These are phyloP conservation scores for Wickerhamomyces sp. DNA, from an alignment of 1,139 yeast genomes.

Conservation along the genomic window DNA sequence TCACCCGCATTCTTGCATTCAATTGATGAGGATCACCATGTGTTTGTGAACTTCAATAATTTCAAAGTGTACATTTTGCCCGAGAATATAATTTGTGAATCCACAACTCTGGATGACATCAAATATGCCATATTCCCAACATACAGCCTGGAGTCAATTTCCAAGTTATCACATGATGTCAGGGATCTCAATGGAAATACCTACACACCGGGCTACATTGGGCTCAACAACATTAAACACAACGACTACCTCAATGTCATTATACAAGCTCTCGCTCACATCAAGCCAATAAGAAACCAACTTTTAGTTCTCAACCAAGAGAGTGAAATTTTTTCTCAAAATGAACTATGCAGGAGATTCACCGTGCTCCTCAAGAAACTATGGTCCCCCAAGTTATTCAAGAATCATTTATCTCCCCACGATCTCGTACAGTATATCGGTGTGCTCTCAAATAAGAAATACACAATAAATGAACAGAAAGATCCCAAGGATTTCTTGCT, in stretches of 20 bases:
- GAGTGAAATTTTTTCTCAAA: slow-evolving; percentile 8
- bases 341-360: slow-evolving; percentile 32
- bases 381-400: slow-evolving; percentile 60
- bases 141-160: slow-evolving; percentile 34
- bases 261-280: slow-evolving; percentile 52
- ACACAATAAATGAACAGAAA: slow-evolving; percentile 31
- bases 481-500: slow-evolving; percentile 54
- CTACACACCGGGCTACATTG: slow-evolving; percentile 62
- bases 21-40: slow-evolving; percentile 56
- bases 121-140: slow-evolving; percentile 47
- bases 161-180: slow-evolving; percentile 26
- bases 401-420: slow-evolving; percentile 62
- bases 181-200: slow-evolving; percentile 38
- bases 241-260: slow-evolving; percentile 54
- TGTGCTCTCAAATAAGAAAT: slow-evolving; percentile 36
- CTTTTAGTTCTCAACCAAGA: slow-evolving; percentile 33
- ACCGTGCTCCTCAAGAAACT: slow-evolving; percentile 48
- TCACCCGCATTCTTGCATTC: slow-evolving; percentile 71
- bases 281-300: slow-evolving; percentile 45
- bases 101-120: slow-evolving; percentile 44
- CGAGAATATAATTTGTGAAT: slow-evolving; percentile 32
- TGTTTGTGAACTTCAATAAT: slow-evolving; percentile 50
- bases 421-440: slow-evolving; percentile 51
- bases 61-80: slow-evolving; percentile 55
- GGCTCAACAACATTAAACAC: slow-evolving; percentile 49